A percentile compares a stretch with the other conserved stretches of the same genome.
These are phyloP conservation scores for Aspergillus tubingensis DNA, from an alignment of 2,329 filamentous ascomycete genomes.

Conservation along the genomic window DNA sequence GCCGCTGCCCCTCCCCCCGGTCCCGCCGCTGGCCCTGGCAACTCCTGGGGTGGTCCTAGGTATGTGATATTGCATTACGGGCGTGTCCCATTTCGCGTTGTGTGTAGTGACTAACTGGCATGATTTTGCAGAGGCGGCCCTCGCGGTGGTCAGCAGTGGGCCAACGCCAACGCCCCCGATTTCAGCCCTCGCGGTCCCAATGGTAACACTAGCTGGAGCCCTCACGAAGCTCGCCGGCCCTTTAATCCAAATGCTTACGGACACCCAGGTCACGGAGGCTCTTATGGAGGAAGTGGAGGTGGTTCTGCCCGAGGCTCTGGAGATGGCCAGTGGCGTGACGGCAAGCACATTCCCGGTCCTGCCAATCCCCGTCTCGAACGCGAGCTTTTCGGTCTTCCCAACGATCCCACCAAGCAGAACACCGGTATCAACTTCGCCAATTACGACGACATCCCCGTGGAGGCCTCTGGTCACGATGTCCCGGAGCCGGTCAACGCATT, in stretches of 20 bases:
- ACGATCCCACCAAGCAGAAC: constrained; percentile 93
- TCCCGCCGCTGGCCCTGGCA: constrained; percentile 24
- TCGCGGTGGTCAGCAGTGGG: constrained; percentile 53
- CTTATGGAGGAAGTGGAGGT: constrained; percentile 35
- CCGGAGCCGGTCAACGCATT: constrained; percentile 89
- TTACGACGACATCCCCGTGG: constrained; percentile 98
- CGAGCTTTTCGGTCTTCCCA: constrained; percentile 87
- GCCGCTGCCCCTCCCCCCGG: constrained; percentile 25
- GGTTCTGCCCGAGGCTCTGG: constrained; percentile 76
- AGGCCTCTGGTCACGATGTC: constrained; percentile 90
- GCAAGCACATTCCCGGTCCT: constrained; percentile 91
- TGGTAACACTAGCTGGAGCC: constrained; percentile 43
- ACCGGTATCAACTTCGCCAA: constrained; percentile 99
- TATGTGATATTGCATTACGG: constrained; percentile 25
- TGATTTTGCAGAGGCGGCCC: constrained; percentile 30
- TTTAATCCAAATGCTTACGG: constrained; percentile 66
- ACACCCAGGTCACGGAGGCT: constrained; percentile 51
- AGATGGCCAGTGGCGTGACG: constrained; percentile 94
- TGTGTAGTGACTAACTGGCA: constrained; percentile 5
- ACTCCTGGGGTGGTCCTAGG: constrained; percentile 38
- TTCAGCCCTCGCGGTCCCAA: constrained; percentile 53
- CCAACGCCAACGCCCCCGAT: constrained; percentile 59
- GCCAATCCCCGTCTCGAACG: constrained; percentile 87
- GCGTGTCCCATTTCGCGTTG: neutral
- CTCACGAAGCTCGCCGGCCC: constrained; percentile 39